Evolutionary conservation across 208 protist genomes (phyloP).

Genomic region (Leishmania aethiopica): DNA sequence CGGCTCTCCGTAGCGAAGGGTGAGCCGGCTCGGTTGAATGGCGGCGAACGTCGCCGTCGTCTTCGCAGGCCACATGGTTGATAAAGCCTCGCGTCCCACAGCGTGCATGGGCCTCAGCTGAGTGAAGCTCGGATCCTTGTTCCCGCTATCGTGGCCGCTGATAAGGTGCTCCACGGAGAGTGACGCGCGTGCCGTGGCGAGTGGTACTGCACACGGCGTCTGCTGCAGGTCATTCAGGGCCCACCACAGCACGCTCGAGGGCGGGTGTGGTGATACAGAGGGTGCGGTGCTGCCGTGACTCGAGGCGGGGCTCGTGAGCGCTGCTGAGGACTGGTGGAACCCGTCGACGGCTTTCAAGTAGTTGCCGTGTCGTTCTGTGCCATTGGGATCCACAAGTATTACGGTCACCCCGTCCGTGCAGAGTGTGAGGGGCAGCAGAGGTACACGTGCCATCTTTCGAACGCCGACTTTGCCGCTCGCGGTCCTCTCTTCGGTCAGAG

Average conservation of each 20-base stretch:
- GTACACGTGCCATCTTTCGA: conserved; percentile 9
- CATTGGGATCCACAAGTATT: conserved; percentile 38
- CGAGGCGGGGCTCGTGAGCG: neutral
- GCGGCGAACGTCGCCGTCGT: neutral
- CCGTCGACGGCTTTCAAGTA: conserved; percentile 26
- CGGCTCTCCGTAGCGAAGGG: conserved; percentile 8
- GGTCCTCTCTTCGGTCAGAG: neutral
- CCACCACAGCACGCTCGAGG: conserved; percentile 17
- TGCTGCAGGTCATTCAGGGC: conserved; percentile 12
- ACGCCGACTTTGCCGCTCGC: neutral
- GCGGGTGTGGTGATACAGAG: neutral
- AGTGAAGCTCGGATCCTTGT: neutral
- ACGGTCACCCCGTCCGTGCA: conserved; percentile 33
- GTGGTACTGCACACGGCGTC: neutral
- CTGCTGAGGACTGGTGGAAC: neutral
- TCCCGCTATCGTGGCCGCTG: neutral
- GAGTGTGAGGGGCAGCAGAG: conserved; percentile 23
- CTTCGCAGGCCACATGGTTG: neutral
- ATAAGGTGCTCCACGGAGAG: neutral
- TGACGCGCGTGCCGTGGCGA: conserved; percentile 1
- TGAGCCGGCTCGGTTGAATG: conserved; percentile 5
- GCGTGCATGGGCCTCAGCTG: neutral
- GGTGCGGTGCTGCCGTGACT: neutral
- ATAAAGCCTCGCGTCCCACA: neutral
- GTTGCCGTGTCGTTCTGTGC: conserved; percentile 47